Evolutionary conservation across 2,329 filamentous ascomycete species (phyloP), one percentile per base, ranked within the genome.

Genomic region (Beauveria rudraprayagi): DNA sequence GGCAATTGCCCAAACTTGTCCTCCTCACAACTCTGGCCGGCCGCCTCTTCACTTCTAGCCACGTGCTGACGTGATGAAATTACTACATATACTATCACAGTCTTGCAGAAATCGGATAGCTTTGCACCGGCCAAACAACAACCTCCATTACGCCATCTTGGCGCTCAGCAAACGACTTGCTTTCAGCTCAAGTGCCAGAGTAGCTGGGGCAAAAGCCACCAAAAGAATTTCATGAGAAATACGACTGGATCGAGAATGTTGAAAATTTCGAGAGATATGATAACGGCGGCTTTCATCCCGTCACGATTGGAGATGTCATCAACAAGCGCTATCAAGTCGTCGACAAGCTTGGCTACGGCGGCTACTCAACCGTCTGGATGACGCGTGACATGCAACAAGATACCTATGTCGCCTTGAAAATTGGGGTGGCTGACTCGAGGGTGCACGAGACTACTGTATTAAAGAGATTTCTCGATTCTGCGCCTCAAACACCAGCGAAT

Each of bases 281-380:
- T 2, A 9, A 3, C 5, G 51, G 51, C 28, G 37, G 56, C 54
- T 64, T 40, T 65, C 64, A 14, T 55, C 30, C 34, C 48, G 52
- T 34, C 22, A 37, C 28, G 34, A 19, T 46, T 34, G 57, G 63
- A 55, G 52, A 24, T 17, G 14, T 52, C 1, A 2, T 55, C 26
- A 22, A 55, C 57, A 65, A 66, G 11, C 70, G 71, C 14, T 77
- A 77, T 62, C 66, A 68, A 41, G 62, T 76, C 22, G 63, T 73
- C 40, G 70, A 73, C 34, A 77, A 77, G 63, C 62, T 77, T 55
- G 74, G 74, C 48, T 74, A 67, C 63, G 73, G 75, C 24, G 69
- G 70, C 1, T 74, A 68, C 64, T 74, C 72, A 3, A 77, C 75
- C 1, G 70, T 76, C 54, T 77, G 74, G 75, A 71, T 78, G 26